Evolutionary conservation across 1,139 yeast species (phyloP).

Genomic region (Hansenula lynferdii): DNA sequence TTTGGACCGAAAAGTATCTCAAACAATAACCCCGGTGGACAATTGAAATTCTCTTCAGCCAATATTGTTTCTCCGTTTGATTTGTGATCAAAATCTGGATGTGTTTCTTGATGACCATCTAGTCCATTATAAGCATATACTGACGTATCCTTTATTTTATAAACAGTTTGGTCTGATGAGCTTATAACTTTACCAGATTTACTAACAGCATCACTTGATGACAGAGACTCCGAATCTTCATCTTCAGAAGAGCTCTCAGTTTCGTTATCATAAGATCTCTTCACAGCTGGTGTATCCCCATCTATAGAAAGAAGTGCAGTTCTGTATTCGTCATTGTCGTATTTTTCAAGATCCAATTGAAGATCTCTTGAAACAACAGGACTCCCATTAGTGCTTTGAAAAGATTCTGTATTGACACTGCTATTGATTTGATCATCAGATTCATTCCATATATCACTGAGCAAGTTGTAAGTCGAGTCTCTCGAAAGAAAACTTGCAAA

Average conservation of each 20-base stretch:
- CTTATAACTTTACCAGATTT: constrained; percentile 2
- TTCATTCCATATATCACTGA: constrained; percentile 53
- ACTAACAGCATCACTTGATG: constrained; percentile 3
- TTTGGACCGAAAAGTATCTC: constrained; percentile 62
- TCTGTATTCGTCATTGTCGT: constrained; percentile 17
- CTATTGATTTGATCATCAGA: constrained; percentile 8
- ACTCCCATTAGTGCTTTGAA: constrained; percentile 8
- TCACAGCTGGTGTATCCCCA: constrained; percentile 24
- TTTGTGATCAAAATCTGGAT: constrained; percentile 42
- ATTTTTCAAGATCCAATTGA: constrained; percentile 4
- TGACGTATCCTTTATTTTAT: constrained; percentile 29
- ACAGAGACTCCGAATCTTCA: constrained; percentile 21
- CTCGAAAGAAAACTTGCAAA: constrained; percentile 88
- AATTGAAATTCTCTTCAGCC: constrained; percentile 53
- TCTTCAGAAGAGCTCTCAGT: constrained; percentile 11
- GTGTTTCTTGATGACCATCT: constrained; percentile 42
- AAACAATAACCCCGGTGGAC: constrained; percentile 78
- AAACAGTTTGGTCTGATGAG: constrained; percentile 20
- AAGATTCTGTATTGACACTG: background rate
- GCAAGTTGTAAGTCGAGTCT: constrained; percentile 69
- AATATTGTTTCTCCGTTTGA: constrained; percentile 48
- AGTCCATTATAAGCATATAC: constrained; percentile 41
- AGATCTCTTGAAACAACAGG: constrained; percentile 10
- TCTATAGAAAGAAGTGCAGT: constrained; percentile 36
- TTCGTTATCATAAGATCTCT: constrained; percentile 13